Evolutionary conservation across 2,329 filamentous ascomycete genomes (phyloP).

Genomic region (Leptographium flavum): DNA sequence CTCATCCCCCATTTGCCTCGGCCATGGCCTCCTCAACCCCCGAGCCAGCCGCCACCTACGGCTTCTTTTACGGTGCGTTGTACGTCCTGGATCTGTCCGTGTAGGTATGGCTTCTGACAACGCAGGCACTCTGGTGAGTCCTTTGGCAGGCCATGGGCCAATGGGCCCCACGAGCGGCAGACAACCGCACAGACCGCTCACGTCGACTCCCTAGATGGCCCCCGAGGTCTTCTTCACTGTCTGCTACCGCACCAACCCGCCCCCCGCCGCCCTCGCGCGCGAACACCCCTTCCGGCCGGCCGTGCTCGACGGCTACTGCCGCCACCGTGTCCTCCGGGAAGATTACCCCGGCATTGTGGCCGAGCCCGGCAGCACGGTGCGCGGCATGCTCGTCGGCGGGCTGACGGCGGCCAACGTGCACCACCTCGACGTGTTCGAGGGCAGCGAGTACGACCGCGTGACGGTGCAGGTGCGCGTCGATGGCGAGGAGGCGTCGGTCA

Average conservation of each 20-base stretch:
- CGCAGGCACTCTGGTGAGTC: conserved; percentile 23
- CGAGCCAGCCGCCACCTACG: conserved; percentile 13
- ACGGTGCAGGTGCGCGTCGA: conserved; percentile 37
- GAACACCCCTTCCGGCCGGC: conserved; percentile 57
- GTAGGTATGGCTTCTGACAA: not conserved
- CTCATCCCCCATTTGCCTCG: not conserved
- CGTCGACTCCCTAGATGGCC: conserved; percentile 47
- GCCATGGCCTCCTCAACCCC: not conserved
- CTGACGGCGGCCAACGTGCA: conserved; percentile 63
- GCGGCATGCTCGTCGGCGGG: conserved; percentile 63
- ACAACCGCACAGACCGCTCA: no score
- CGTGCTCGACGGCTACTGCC: conserved; percentile 57
- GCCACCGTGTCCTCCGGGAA: conserved; percentile 49
- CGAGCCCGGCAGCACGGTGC: conserved; percentile 45
- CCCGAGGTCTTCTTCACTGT: conserved; percentile 75
- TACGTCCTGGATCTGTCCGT: no score
- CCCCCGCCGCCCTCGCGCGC: conserved; percentile 32
- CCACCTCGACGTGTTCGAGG: conserved; percentile 73
- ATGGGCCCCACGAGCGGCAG: not conserved
- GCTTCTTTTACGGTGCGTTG: conserved; percentile 42
- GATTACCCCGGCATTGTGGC: conserved; percentile 71
- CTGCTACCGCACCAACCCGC: conserved; percentile 46
- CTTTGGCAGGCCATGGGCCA: not conserved
- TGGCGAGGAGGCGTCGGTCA: conserved; percentile 24
- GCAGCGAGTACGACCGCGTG: conserved; percentile 52